A percentile compares a stretch with the other conserved stretches of the same genome.
These are phyloP conservation scores for Limnomonas spitsbergensis DNA, from an alignment of 139 green algal genomes.

Conservation along the genomic window DNA sequence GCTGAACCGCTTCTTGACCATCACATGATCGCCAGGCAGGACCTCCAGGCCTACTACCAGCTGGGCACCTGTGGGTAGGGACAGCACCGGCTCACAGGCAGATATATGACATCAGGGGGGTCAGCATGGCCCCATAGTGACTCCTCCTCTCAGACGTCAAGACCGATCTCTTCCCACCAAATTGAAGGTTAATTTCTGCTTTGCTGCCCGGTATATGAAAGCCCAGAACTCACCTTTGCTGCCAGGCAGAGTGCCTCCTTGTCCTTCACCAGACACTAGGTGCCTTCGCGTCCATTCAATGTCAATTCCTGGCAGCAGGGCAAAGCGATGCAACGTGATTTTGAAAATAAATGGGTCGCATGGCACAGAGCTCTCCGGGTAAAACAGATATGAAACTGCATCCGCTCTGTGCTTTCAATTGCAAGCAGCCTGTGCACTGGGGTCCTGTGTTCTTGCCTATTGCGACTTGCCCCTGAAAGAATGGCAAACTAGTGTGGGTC, in stretches of 20 bases:
- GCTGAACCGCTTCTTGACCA: constrained; percentile 70
- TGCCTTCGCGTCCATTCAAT: constrained; percentile 52
- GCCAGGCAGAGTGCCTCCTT: constrained; percentile 38
- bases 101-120: not conserved
- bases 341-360: not conserved
- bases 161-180: not conserved
- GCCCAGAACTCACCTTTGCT: constrained; percentile 23
- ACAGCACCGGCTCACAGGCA: not conserved
- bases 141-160: not conserved
- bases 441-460: no score
- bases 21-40: constrained; percentile 32
- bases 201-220: not conserved
- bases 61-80: constrained; percentile 27
- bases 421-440: not conserved
- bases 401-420: not conserved
- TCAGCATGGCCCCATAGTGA: not conserved
- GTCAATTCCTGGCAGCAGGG: constrained; percentile 42
- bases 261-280: constrained; percentile 25
- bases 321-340: not conserved
- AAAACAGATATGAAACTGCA: no score
- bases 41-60: constrained; percentile 43
- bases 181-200: not conserved
- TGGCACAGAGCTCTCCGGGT: no score
- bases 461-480: no score
- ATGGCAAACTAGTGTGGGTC: no score